phyloP scores from a whole-genome alignment of 2,329 filamentous ascomycete genomes.

The Xylariaceae sp. region DNA sequence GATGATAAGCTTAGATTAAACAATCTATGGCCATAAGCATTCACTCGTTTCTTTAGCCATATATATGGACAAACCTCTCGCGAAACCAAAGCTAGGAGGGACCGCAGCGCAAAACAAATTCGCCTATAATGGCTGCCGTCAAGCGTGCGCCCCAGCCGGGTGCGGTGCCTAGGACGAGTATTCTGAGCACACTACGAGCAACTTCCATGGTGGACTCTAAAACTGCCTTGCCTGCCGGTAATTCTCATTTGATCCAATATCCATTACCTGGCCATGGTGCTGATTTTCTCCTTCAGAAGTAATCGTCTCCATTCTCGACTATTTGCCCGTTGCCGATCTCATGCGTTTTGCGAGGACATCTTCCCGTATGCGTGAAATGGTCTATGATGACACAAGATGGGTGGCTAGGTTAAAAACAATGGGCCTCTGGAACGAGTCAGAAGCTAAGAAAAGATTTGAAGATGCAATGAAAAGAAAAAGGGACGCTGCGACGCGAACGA shows the following conservation, averaged over 20 bases:
- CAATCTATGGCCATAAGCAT: background rate
- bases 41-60: background rate
- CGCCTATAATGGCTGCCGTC: constrained; percentile 43
- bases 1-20: background rate
- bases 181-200: constrained; percentile 79
- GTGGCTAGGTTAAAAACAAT: constrained; percentile 84
- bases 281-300: constrained; percentile 66
- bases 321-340: constrained; percentile 83
- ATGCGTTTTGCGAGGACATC: constrained; percentile 85
- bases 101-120: constrained; percentile 1
- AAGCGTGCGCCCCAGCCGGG: constrained; percentile 45
- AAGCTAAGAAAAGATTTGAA: constrained; percentile 82
- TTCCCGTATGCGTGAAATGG: constrained; percentile 92
- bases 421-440: constrained; percentile 88
- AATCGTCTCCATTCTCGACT: constrained; percentile 84
- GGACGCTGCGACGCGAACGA: constrained; percentile 55
- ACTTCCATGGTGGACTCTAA: constrained; percentile 81
- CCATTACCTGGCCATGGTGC: background rate
- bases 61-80: constrained; percentile 13
- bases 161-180: constrained; percentile 52
- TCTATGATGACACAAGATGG: constrained; percentile 97
- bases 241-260: constrained; percentile 28
- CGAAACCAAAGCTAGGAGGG: constrained; percentile 2
- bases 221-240: constrained; percentile 82
- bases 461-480: constrained; percentile 67